Conservation (phyloP, 2,329 filamentous ascomycete genomes). For the Sarocladium strictum region DNA sequence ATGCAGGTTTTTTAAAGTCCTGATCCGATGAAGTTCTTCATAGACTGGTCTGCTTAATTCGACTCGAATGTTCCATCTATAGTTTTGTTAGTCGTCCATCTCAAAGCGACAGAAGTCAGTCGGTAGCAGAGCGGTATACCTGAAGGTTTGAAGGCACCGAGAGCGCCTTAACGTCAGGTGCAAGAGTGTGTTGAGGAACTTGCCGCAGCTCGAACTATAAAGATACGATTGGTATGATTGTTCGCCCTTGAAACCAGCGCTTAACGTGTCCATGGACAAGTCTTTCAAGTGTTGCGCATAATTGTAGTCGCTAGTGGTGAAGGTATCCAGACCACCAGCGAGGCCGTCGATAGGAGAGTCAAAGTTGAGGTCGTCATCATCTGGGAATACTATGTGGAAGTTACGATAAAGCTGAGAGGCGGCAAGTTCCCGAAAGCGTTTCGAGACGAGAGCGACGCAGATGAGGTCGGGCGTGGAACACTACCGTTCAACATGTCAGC, state of each 20-base stretch:
- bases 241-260: slow-evolving; percentile 46
- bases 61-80: slow-evolving; percentile 59
- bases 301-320: slow-evolving; percentile 58
- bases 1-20: slow-evolving; percentile 46
- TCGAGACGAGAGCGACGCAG: slow-evolving; percentile 52
- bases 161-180: slow-evolving; percentile 51
- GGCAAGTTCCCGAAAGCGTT: slow-evolving; percentile 51
- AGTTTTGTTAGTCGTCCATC: too few species aligned
- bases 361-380: slow-evolving; percentile 46
- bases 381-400: slow-evolving; percentile 56
- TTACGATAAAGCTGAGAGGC: slow-evolving; percentile 53
- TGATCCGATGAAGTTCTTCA: slow-evolving; percentile 47
- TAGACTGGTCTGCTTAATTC: slow-evolving; percentile 56
- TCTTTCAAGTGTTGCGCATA: slow-evolving; percentile 53
- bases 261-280: slow-evolving; percentile 50
- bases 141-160: slow-evolving; percentile 48
- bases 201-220: slow-evolving; percentile 51
- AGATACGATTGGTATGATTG: slow-evolving; percentile 47
- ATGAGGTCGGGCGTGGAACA: slow-evolving; percentile 48
- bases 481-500: slow-evolving; percentile 24
- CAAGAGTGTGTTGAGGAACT: slow-evolving; percentile 58
- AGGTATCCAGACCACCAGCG: slow-evolving; percentile 53
- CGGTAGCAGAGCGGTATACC: too few species aligned
- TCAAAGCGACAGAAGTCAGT: too few species aligned
- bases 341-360: slow-evolving; percentile 52